Evolutionary conservation across 352 stramenopile genomes (phyloP).

Genomic region (Pythium rishiriense): DNA sequence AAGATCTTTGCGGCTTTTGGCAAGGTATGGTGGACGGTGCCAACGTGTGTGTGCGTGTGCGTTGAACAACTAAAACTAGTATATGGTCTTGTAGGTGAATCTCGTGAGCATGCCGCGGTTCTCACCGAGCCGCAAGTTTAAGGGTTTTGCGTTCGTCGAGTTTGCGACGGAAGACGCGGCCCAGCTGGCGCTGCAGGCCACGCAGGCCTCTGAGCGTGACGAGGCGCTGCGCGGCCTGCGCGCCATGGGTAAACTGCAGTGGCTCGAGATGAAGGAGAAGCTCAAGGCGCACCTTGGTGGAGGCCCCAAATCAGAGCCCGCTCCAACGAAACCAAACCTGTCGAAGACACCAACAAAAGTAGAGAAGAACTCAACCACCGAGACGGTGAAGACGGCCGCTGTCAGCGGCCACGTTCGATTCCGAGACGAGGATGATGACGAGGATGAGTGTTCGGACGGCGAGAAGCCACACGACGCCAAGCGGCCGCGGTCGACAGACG

Average conservation of each 20-base stretch:
- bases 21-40: slow-evolving; percentile 39
- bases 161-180: slow-evolving; percentile 46
- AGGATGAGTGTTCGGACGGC: slow-evolving; percentile 15
- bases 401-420: slow-evolving; percentile 45
- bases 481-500: not conserved
- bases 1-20: slow-evolving; percentile 55
- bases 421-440: slow-evolving; percentile 28
- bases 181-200: slow-evolving; percentile 28
- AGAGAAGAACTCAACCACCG: not conserved
- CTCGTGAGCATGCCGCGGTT: slow-evolving; percentile 80
- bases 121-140: slow-evolving; percentile 63
- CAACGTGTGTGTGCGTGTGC: no score
- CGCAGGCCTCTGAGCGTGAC: slow-evolving; percentile 18
- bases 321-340: not conserved
- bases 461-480: slow-evolving; percentile 3
- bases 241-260: slow-evolving; percentile 60
- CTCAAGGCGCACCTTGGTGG: slow-evolving; percentile 47
- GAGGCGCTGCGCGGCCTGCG: slow-evolving; percentile 36
- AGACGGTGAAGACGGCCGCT: not conserved
- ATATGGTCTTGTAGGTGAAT: slow-evolving; percentile 43
- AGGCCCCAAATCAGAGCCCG: not conserved
- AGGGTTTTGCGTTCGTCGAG: slow-evolving; percentile 85
- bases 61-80: no score
- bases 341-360: not conserved
- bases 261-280: slow-evolving; percentile 64